Evolutionary conservation across 2,329 filamentous ascomycete genomes (phyloP).

Genomic region (Colletotrichum karsti): DNA sequence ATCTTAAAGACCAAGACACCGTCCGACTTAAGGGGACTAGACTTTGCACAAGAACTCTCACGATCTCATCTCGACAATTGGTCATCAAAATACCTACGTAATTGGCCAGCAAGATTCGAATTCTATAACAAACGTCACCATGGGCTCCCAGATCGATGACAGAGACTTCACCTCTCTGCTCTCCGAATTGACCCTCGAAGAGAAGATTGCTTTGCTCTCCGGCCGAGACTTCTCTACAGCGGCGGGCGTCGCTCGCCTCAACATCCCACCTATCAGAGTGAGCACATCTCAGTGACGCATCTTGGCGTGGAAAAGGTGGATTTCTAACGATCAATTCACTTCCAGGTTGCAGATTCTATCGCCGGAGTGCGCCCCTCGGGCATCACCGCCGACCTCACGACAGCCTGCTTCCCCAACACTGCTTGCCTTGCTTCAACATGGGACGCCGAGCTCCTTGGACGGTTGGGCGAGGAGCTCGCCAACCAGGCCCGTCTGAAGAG

Average conservation of each 20-base stretch:
- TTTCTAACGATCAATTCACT: neutral
- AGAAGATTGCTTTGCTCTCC: constrained; percentile 26
- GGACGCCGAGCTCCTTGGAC: constrained; percentile 28
- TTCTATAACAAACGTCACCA: neutral
- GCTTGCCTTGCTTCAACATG: constrained; percentile 31
- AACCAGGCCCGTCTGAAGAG: constrained; percentile 59
- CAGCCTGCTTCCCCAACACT: constrained; percentile 30
- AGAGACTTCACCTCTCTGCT: constrained; percentile 22
- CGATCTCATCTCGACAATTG: too few species aligned
- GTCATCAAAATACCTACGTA: too few species aligned
- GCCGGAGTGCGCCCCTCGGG: constrained; percentile 28
- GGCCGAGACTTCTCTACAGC: constrained; percentile 29
- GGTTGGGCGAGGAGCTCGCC: constrained; percentile 26
- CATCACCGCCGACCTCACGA: constrained; percentile 24
- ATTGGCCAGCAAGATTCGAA: neutral
- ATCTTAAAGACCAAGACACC: neutral
- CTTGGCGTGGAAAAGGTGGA: neutral
- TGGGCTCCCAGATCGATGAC: constrained; percentile 7
- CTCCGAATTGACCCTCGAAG: constrained; percentile 11
- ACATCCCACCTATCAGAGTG: constrained; percentile 26
- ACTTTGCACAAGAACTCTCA: too few species aligned
- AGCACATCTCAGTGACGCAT: neutral
- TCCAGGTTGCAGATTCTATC: constrained; percentile 28
- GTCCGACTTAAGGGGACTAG: neutral
- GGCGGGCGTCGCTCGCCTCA: constrained; percentile 23